Conservation (phyloP, 495 filamentous ascomycete species). For the Neohortaea acidophila region DNA sequence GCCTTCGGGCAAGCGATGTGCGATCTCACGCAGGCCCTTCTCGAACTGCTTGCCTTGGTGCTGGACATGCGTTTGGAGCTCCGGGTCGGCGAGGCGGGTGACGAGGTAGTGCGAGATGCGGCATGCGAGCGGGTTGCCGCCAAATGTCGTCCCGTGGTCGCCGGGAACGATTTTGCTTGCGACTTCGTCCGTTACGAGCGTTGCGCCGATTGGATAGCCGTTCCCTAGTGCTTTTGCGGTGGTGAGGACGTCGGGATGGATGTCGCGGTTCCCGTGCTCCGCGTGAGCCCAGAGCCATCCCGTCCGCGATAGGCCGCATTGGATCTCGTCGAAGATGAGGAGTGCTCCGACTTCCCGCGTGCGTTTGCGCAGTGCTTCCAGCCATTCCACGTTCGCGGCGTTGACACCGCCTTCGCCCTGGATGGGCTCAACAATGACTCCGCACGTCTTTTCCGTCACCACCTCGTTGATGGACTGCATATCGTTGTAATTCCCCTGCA, state of each 20-base stretch:
- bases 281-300: conserved; percentile 80
- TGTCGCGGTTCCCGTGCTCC: conserved; percentile 46
- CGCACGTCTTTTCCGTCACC: conserved; percentile 72
- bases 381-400: conserved; percentile 65
- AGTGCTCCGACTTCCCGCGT: conserved; percentile 81
- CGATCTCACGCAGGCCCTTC: conserved; percentile 46
- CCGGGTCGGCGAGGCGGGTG: conserved; percentile 47
- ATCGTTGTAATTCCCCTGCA: conserved; percentile 75
- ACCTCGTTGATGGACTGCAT: conserved; percentile 49
- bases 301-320: conserved; percentile 79
- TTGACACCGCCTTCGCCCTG: conserved; percentile 93
- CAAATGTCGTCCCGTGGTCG: conserved; percentile 95
- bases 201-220: conserved; percentile 86
- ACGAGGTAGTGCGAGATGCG: conserved; percentile 75
- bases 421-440: conserved; percentile 94
- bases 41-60: conserved; percentile 50
- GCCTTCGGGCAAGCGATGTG: conserved; percentile 51
- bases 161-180: conserved; percentile 73
- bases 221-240: conserved; percentile 93
- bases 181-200: conserved; percentile 64
- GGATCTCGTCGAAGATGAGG: conserved; percentile 90
- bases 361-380: conserved; percentile 56
- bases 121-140: conserved; percentile 81
- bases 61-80: conserved; percentile 48
- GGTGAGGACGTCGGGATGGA: conserved; percentile 88